A percentile compares a stretch with the other conserved stretches of the same genome.
phyloP scores from a whole-genome alignment of 2,329 filamentous ascomycete genomes.

The Talaromyces sp. region DNA sequence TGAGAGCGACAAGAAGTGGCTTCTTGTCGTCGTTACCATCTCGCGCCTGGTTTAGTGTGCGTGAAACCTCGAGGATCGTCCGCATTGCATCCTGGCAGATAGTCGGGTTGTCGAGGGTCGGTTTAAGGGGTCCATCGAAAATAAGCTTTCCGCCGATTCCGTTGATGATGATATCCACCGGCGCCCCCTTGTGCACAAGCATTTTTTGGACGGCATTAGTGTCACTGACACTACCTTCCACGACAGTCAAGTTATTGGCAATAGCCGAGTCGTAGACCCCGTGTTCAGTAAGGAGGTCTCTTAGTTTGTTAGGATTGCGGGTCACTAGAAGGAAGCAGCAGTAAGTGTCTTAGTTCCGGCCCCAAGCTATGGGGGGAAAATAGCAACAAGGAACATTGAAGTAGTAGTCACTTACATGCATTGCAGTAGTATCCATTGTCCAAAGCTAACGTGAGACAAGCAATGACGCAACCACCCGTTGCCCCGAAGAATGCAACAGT shows the following conservation, averaged over 20 bases:
- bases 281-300: conserved; percentile 35
- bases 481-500: conserved; percentile 48
- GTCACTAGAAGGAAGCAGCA: conserved; percentile 26
- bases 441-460: conserved; percentile 41
- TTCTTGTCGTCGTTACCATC: conserved; percentile 4
- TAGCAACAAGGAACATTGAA: not conserved
- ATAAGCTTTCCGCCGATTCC: conserved; percentile 41
- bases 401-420: conserved; percentile 21
- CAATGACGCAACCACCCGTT: conserved; percentile 42
- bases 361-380: not conserved
- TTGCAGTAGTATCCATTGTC: conserved; percentile 40
- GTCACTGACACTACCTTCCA: conserved; percentile 44
- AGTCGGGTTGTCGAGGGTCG: conserved; percentile 28
- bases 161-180: conserved; percentile 41
- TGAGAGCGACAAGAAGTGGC: conserved; percentile 24
- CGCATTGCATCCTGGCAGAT: conserved; percentile 28
- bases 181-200: conserved; percentile 16
- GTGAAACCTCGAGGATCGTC: conserved; percentile 20
- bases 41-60: not conserved
- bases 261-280: conserved; percentile 31
- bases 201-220: conserved; percentile 35
- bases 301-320: conserved; percentile 47
- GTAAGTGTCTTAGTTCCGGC: not conserved
- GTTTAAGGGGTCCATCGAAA: conserved; percentile 15
- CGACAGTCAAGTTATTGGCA: conserved; percentile 40